A percentile compares a stretch with the other conserved stretches of the same genome.
These are phyloP conservation scores for Raddia distichophylla DNA, from an alignment of 176 grass and related monocot species.

Conservation along the genomic window DNA sequence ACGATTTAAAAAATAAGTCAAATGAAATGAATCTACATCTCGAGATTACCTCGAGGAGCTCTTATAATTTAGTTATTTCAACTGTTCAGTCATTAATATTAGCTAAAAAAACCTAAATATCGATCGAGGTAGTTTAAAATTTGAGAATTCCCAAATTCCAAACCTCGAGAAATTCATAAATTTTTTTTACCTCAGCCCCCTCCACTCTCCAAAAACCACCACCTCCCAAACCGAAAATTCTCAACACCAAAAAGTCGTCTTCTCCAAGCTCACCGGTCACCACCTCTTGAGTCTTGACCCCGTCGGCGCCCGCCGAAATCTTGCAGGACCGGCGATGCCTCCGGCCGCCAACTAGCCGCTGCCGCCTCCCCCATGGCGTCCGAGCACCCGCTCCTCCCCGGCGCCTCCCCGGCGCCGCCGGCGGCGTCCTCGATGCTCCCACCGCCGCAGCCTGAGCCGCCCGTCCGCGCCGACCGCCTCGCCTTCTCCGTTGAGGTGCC, in stretches of 20 bases:
- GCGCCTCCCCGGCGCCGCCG: conserved; percentile 18
- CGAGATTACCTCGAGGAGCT: too few relatives aligned
- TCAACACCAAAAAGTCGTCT: conserved; percentile 4
- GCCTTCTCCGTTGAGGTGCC: conserved; percentile 40
- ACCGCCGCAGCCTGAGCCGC: conserved; percentile 44
- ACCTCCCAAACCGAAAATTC: conserved; percentile 28
- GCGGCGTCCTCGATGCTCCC: conserved; percentile 41
- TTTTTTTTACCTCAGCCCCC: not conserved
- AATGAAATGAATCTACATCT: too few relatives aligned
- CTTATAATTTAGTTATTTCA: too few relatives aligned
- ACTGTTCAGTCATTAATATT: too few relatives aligned
- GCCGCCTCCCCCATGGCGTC: conserved; percentile 36
- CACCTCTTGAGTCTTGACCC: conserved; percentile 37
- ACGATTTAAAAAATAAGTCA: too few relatives aligned
- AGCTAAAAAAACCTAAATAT: too few relatives aligned
- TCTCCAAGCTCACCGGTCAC: conserved; percentile 14
- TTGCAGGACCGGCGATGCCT: conserved; percentile 22
- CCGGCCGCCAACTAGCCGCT: not conserved
- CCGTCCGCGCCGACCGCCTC: conserved; percentile 48
- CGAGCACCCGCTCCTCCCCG: conserved; percentile 47
- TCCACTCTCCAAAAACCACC: not conserved
- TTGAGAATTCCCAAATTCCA: not conserved
- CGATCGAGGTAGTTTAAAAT: too few relatives aligned
- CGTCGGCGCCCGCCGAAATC: conserved; percentile 38
- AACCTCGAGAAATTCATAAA: not conserved